Percentiles rank a stretch among this genome's conserved stretches.
These are phyloP conservation scores for Chaetothyriales sp. DNA, from an alignment of 2,329 filamentous ascomycete species.

Conservation along the genomic window DNA sequence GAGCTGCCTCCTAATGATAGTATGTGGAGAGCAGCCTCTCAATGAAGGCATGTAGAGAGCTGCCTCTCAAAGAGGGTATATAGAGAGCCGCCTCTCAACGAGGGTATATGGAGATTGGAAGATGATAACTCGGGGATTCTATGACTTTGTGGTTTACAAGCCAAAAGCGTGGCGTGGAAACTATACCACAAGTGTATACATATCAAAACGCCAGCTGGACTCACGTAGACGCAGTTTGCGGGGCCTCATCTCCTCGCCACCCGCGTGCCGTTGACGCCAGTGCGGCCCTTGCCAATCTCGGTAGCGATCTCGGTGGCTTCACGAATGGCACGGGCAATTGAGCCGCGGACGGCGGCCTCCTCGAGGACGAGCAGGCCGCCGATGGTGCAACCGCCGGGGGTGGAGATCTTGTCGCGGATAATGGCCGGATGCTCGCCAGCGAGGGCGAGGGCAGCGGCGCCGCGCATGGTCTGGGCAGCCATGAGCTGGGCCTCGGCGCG, in stretches of 20 bases:
- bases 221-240: not conserved
- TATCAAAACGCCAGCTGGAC: not conserved
- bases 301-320: constrained; percentile 47
- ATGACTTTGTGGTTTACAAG: no score
- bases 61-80: no score
- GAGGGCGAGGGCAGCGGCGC: constrained; percentile 44
- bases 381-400: constrained; percentile 51
- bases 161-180: no score
- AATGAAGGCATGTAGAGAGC: no score
- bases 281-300: constrained; percentile 31
- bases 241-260: constrained; percentile 6
- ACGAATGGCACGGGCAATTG: constrained; percentile 52
- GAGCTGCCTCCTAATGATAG: no score
- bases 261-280: constrained; percentile 18
- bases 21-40: no score
- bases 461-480: constrained; percentile 49
- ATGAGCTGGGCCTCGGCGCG: constrained; percentile 46
- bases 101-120: no score
- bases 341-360: constrained; percentile 60
- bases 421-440: constrained; percentile 47
- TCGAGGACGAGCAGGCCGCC: constrained; percentile 53
- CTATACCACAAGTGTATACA: no score
- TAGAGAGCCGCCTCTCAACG: no score
- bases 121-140: no score
- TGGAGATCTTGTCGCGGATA: constrained; percentile 46